Conservation (phyloP, 2,329 filamentous ascomycete genomes). For the Phyllosticta capitalensis region DNA sequence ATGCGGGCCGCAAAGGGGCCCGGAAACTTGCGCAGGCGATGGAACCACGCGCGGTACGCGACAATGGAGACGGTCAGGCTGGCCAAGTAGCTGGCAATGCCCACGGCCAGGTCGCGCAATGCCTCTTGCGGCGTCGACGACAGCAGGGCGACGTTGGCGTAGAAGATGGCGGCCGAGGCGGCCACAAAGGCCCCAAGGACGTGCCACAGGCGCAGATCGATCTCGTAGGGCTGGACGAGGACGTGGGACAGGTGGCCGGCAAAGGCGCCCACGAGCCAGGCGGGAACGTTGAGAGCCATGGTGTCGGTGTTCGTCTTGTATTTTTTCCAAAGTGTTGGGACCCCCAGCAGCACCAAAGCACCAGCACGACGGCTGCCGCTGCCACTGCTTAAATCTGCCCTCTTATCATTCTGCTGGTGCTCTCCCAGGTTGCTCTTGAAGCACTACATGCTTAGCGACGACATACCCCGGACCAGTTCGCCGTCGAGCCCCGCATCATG, state of each 20-base stretch:
- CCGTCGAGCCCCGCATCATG: not conserved
- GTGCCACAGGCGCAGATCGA: not conserved
- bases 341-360: not conserved
- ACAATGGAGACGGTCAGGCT: not conserved
- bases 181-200: not conserved
- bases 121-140: not conserved
- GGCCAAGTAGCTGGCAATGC: not conserved
- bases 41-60: constrained; percentile 25
- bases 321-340: not conserved
- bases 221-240: not conserved
- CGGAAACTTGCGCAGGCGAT: constrained; percentile 25
- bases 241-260: not conserved
- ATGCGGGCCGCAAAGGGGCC: constrained; percentile 27
- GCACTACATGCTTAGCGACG: not conserved
- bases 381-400: not conserved
- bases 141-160: not conserved
- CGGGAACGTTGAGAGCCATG: not conserved
- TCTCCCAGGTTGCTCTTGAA: not conserved
- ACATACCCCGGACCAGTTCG: not conserved
- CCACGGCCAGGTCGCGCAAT: not conserved
- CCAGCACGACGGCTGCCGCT: not conserved
- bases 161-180: not conserved
- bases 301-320: no score
- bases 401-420: not conserved
- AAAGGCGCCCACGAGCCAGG: not conserved